phyloP scores from a whole-genome alignment of 1,284 basidiomycete species.

The Pisolithus thermaeus region DNA sequence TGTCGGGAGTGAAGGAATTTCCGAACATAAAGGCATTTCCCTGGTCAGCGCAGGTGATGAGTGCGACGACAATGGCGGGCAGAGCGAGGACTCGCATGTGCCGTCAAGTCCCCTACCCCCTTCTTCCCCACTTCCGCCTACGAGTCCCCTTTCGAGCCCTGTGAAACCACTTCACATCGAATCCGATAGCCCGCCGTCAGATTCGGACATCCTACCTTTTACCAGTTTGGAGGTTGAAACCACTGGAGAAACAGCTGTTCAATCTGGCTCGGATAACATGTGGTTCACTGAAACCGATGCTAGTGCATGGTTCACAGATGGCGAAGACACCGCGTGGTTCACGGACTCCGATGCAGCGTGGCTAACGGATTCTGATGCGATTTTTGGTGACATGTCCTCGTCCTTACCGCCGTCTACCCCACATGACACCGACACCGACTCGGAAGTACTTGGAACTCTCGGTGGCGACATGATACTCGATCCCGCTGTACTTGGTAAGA shows the following conservation, averaged over 20 bases:
- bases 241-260: constrained; percentile 4
- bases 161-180: constrained; percentile 16
- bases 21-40: constrained; percentile 11
- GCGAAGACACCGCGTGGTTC: constrained; percentile 15
- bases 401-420: constrained; percentile 16
- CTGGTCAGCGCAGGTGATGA: neutral
- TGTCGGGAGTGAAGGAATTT: neutral
- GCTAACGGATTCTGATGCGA: constrained; percentile 24
- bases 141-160: constrained; percentile 49
- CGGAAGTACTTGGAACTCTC: constrained; percentile 4
- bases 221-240: constrained; percentile 7
- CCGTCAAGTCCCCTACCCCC: constrained; percentile 53
- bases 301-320: constrained; percentile 23
- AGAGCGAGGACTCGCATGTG: constrained; percentile 27
- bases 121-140: constrained; percentile 57
- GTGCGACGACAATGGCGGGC: constrained; percentile 9
- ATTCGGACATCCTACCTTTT: constrained; percentile 14
- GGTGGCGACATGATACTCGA: constrained; percentile 5
- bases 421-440: constrained; percentile 20
- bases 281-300: constrained; percentile 24
- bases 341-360: constrained; percentile 15
- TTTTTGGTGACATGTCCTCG: constrained; percentile 20
- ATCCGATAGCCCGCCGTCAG: constrained; percentile 3
- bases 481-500: constrained; percentile 11
- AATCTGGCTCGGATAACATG: constrained; percentile 18